Evolutionary conservation across 78 protist species (phyloP), one percentile per base, ranked within the genome.

Genomic region (Pigoraptor vietnamica): DNA sequence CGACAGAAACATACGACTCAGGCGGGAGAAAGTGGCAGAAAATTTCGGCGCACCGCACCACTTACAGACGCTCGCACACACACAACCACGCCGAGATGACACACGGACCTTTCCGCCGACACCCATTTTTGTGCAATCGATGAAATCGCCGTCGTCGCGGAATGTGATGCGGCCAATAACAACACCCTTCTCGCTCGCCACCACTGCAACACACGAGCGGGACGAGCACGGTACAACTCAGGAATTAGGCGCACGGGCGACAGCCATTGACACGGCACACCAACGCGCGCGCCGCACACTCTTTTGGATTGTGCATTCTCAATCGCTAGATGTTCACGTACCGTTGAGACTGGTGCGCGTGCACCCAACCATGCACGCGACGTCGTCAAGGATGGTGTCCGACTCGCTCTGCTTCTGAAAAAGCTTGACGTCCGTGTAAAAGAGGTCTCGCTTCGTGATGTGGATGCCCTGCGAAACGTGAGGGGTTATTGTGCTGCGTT

Each of bases 351-450:
- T 37, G 24, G 91, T 90, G n/a, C 97, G 90, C 0, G 97, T 95
- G 89, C 95, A 93, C 6, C 97, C 97, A 1, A 95, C 33, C 94
- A 95, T 91, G 86, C 94, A 92, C 37, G 97, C 97, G 24, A 90
- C 90, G 82, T 95, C 97, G 37, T 95, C 95, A 9, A 95, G 40
- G 0, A 95, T 86, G 81, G 92, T 88, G 91, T 95, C 97, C 32
- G 93, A 38, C 1, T 83, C 87, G 6, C 25, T 24, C 93, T 95
- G 97, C 79, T 92, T 93, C 55, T 37, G 21, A 37, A 94, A 94
- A n/a, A 95, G 95, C 90, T 91, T 92, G 90, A 95, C 96, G 93
- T 95, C 97, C 25, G 97, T 93, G 92, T 95, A 95, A 81, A 95
- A 95, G 25, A 95, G 90, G 40, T 95, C 97, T 35, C 97, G 95